These are phyloP conservation scores for Pseudonitzschia pungens DNA, from an alignment of 108 stramenopile genomes.

Conservation along the genomic window DNA sequence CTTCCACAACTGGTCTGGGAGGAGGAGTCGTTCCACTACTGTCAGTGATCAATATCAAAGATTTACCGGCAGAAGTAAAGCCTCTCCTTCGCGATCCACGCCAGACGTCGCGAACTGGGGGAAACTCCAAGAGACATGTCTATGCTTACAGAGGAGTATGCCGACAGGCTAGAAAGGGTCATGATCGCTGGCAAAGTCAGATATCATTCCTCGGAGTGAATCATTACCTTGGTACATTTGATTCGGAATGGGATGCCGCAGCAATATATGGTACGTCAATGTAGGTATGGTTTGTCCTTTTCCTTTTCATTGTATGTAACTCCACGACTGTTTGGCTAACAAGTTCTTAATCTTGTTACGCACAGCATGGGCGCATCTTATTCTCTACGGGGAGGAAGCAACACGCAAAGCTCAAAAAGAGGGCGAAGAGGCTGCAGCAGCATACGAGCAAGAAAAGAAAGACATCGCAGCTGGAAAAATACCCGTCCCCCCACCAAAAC, in stretches of 20 bases:
- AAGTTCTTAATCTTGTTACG: background rate
- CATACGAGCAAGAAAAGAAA: slow-evolving; percentile 76
- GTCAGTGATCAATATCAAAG: slow-evolving; percentile 77
- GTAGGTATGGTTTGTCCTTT: background rate
- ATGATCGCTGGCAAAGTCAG: slow-evolving; percentile 90
- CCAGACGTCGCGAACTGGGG: slow-evolving; percentile 80
- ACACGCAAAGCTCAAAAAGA: slow-evolving; percentile 81
- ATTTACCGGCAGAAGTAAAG: slow-evolving; percentile 76
- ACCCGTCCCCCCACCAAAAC: slow-evolving; percentile 50
- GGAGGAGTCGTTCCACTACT: slow-evolving; percentile 48
- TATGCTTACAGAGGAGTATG: slow-evolving; percentile 90
- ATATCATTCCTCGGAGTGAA: slow-evolving; percentile 85
- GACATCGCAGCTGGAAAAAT: slow-evolving; percentile 76
- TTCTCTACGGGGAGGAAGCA: slow-evolving; percentile 86
- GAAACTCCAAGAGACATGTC: slow-evolving; percentile 84
- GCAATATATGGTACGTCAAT: slow-evolving; percentile 64
- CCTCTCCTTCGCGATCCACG: slow-evolving; percentile 85
- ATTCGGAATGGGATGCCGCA: slow-evolving; percentile 90
- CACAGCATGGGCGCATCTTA: slow-evolving; percentile 82
- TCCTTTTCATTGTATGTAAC: background rate
- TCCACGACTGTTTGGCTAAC: background rate
- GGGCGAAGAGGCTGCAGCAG: slow-evolving; percentile 87
- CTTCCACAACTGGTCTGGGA: slow-evolving; percentile 51
- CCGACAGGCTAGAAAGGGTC: slow-evolving; percentile 86
- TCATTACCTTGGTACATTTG: slow-evolving; percentile 89